Conservation (phyloP, 371 early-diverging fungal genomes). For the Mucor mucedo region DNA sequence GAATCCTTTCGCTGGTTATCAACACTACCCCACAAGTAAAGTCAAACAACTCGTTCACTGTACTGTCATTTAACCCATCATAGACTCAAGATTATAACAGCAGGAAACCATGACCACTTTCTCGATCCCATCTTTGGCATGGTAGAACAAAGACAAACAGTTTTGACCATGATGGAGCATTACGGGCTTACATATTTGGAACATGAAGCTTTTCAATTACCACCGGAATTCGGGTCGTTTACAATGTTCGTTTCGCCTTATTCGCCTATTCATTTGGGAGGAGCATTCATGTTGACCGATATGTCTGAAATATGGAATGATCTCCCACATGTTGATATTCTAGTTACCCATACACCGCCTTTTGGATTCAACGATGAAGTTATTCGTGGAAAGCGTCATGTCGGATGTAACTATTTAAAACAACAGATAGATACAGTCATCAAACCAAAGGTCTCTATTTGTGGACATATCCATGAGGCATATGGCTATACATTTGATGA, state of each 20-base stretch:
- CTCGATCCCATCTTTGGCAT: constrained; percentile 33
- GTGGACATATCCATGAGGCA: constrained; percentile 65
- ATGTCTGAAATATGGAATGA: constrained; percentile 49
- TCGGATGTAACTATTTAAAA: constrained; percentile 51
- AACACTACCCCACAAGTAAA: constrained; percentile 46
- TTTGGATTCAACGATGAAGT: constrained; percentile 43
- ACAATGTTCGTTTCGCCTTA: constrained; percentile 59
- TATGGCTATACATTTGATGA: constrained; percentile 44
- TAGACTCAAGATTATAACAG: constrained; percentile 58
- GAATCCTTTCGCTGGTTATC: constrained; percentile 43
- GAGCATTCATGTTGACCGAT: constrained; percentile 57
- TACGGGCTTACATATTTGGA: constrained; percentile 53
- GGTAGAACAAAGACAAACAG: constrained; percentile 19
- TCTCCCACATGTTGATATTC: constrained; percentile 51
- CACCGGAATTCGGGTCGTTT: constrained; percentile 37
- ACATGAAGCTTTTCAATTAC: constrained; percentile 46
- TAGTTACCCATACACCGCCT: constrained; percentile 64
- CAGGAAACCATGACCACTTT: constrained; percentile 59
- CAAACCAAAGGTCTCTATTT: constrained; percentile 50
- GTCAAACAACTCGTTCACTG: not conserved
- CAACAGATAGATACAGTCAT: constrained; percentile 40
- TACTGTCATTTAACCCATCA: not conserved
- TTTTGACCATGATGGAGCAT: constrained; percentile 30
- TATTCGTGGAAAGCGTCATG: constrained; percentile 24
- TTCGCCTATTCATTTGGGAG: constrained; percentile 54